A percentile compares a stretch with the other conserved stretches of the same genome.
phyloP scores from a whole-genome alignment of 2,329 filamentous ascomycete genomes.

The Pestalotiopsis sp. region DNA sequence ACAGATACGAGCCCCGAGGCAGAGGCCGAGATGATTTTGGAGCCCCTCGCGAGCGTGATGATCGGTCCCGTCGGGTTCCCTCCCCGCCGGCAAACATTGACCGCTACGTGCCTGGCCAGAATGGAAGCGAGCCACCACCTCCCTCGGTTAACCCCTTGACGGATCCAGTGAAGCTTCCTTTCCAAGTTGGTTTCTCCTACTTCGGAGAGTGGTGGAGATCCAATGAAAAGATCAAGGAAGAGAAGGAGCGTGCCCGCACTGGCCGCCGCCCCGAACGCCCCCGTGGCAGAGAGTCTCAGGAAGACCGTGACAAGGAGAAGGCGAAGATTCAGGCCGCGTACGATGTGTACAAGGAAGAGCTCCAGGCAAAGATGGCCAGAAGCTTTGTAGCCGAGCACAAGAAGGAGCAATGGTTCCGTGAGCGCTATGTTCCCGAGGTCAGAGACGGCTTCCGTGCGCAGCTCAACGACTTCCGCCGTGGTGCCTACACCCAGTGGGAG shows the following conservation, averaged over 20 bases:
- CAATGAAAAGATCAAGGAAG: slow-evolving; percentile 81
- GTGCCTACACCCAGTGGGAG: slow-evolving; percentile 84
- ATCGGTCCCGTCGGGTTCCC: slow-evolving; percentile 59
- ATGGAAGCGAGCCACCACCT: slow-evolving; percentile 49
- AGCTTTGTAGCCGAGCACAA: slow-evolving; percentile 91
- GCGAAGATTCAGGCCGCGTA: slow-evolving; percentile 74
- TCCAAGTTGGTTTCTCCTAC: slow-evolving; percentile 83
- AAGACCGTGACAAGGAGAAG: slow-evolving; percentile 79
- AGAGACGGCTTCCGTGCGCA: slow-evolving; percentile 74
- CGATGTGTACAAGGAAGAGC: slow-evolving; percentile 68
- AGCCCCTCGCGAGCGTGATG: slow-evolving; percentile 52
- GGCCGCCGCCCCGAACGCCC: slow-evolving; percentile 69
- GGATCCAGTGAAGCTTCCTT: slow-evolving; percentile 73
- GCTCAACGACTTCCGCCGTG: slow-evolving; percentile 78
- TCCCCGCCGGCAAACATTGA: slow-evolving; percentile 75
- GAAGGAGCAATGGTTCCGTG: slow-evolving; percentile 96
- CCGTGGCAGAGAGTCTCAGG: slow-evolving; percentile 67
- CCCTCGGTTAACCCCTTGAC: slow-evolving; percentile 67
- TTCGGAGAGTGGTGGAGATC: slow-evolving; percentile 86
- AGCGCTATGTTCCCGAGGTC: slow-evolving; percentile 86
- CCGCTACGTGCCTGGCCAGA: slow-evolving; percentile 80
- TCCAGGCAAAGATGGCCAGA: slow-evolving; percentile 80
- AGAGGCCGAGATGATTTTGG: slow-evolving; percentile 71
- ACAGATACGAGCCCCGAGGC: slow-evolving; percentile 74
- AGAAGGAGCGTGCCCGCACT: slow-evolving; percentile 71